A percentile compares a stretch with the other conserved stretches of the same genome.
Conservation (phyloP, 2,329 filamentous ascomycete species). For the Ampelomyces quisqualis region DNA sequence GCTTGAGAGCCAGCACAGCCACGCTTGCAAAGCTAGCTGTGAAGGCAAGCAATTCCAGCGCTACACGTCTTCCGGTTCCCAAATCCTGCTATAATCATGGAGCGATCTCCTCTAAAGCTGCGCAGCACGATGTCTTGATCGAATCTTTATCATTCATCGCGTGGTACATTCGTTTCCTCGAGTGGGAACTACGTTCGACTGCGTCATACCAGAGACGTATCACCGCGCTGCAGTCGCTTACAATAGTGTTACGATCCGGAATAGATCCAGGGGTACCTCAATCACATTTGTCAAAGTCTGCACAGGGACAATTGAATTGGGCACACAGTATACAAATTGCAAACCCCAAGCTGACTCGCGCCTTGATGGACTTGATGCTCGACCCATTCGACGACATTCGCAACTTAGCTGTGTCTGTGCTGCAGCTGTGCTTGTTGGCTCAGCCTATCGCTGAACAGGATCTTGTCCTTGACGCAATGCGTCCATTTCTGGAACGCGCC, state of each 20-base stretch:
- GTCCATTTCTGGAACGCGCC: conserved; percentile 38
- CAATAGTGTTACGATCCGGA: conserved; percentile 67
- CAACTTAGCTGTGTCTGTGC: conserved; percentile 51
- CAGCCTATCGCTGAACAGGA: conserved; percentile 16
- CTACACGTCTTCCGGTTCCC: conserved; percentile 21
- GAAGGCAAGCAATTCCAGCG: conserved; percentile 8
- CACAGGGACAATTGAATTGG: conserved; percentile 54
- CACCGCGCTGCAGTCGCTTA: conserved; percentile 71
- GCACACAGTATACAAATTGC: conserved; percentile 51
- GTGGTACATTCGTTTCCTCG: conserved; percentile 74
- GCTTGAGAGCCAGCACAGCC: conserved; percentile 53
- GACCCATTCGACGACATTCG: conserved; percentile 94
- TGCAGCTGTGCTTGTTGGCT: conserved; percentile 41
- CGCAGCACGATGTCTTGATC: conserved; percentile 37
- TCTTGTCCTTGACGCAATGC: conserved; percentile 15
- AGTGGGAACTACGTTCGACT: conserved; percentile 72
- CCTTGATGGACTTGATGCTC: conserved; percentile 75
- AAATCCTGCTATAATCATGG: conserved; percentile 6
- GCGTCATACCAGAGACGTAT: conserved; percentile 90
- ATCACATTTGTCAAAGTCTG: conserved; percentile 49
- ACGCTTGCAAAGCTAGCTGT: conserved; percentile 24
- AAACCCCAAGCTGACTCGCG: conserved; percentile 52
- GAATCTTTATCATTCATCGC: conserved; percentile 65
- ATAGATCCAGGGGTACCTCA: conserved; percentile 55
- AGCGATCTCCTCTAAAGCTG: neutral